Evolutionary conservation across 441 rosid species (phyloP), one percentile per base, ranked within the genome.

Genomic region (Pelargonium australe): DNA sequence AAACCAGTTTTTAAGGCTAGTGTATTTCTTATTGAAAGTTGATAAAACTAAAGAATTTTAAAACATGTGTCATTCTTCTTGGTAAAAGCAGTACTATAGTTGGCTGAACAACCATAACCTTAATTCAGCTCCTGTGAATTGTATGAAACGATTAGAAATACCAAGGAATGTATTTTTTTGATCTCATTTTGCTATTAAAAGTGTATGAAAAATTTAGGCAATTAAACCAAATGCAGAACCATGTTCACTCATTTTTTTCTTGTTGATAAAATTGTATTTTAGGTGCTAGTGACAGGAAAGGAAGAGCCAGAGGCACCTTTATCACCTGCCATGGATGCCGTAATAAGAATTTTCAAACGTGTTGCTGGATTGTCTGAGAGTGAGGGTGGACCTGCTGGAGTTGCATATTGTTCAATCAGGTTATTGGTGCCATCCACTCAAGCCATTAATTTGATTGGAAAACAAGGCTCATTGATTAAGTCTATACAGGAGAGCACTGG

Each of bases 321-420:
- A 20, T 91, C 98, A 6, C 96, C 96, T 69, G 95, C 98, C 64
- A 89, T 91, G 97, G 91, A 88, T 41, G 97, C 95, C 45, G 84
- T 73, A 11, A 16, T 89, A 28, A 85, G 95, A 83, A 86, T 89
- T 34, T 91, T 84, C 68, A 91, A 86, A 75, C 84, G 95, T 65
- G 87, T 93, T 55, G 74, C 84, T 45, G 95, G 90, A 16, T 78
- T 86, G 49, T 78, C 95, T 0, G 86, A 80, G 63, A 80, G 72
- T 65, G 86, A 85, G 51, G 83, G 76, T 66, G 90, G 83, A 12
- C 67, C 78, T 65, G 73, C 89, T 70, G 91, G 72, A 55, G 75
- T 65, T 80, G 84, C 80, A 43, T 83, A 85, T 85, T 85, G 78
- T 78, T 89, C 96, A 12, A 74, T 87, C 37, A 79, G 85, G 69